Conservation (phyloP, 164 flowering plant species). For the Liriodendron chinense region DNA sequence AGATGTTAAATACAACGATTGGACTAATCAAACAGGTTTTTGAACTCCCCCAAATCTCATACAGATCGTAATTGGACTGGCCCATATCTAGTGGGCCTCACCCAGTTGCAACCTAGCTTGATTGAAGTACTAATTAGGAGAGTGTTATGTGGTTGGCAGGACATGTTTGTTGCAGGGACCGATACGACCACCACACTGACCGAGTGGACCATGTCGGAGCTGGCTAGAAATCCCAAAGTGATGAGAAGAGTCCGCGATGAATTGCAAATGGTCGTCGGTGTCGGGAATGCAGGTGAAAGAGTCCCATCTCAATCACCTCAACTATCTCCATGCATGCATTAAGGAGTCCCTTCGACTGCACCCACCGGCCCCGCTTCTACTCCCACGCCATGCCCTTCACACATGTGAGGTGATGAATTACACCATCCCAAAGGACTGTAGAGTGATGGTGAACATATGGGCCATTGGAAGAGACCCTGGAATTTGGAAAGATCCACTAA, state of each 20-base stretch:
- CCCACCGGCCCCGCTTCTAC: slow-evolving; percentile 25
- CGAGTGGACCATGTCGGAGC: slow-evolving; percentile 28
- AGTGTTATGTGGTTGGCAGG: slow-evolving; percentile 9
- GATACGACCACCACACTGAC: slow-evolving; percentile 16
- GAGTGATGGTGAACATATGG: slow-evolving; percentile 23
- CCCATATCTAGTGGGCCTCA: not conserved
- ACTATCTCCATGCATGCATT: slow-evolving; percentile 21
- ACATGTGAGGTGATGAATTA: slow-evolving; percentile 21
- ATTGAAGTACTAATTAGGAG: not conserved
- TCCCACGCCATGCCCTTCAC: slow-evolving; percentile 21
- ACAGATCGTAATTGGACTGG: not conserved
- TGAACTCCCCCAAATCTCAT: not conserved
- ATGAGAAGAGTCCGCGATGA: slow-evolving; percentile 4
- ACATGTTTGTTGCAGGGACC: slow-evolving; percentile 21
- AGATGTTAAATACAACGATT: no score
- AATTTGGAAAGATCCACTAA: slow-evolving; percentile 22
- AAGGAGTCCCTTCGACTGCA: slow-evolving; percentile 27
- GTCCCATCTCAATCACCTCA: slow-evolving; percentile 12
- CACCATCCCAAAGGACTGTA: slow-evolving; percentile 25
- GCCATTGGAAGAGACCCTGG: slow-evolving; percentile 26
- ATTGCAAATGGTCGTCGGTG: slow-evolving; percentile 3
- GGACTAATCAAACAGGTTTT: not conserved
- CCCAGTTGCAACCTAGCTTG: not conserved
- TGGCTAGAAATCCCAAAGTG: slow-evolving; percentile 12
- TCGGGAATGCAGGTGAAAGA: slow-evolving; percentile 4